These are phyloP conservation scores for Globisporangium cystogenes DNA, from an alignment of 352 stramenopile species.

Conservation along the genomic window DNA sequence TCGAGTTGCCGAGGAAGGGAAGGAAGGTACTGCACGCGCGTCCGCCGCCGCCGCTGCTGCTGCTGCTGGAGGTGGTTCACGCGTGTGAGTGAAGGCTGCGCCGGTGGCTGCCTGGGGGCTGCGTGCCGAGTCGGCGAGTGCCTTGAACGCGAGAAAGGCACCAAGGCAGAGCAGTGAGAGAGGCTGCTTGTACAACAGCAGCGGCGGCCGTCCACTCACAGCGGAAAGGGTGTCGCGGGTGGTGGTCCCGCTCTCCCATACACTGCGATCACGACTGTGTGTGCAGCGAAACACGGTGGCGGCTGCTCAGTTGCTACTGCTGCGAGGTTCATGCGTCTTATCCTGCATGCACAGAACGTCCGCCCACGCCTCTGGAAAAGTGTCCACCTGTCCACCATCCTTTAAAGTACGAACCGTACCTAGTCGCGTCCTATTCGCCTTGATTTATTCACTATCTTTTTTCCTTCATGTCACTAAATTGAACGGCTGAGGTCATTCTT, in stretches of 20 bases:
- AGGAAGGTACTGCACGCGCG: not conserved
- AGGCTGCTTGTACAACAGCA: too few species aligned
- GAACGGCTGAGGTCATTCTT: not conserved
- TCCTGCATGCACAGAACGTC: too few species aligned
- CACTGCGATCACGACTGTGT: too few species aligned
- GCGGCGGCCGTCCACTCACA: too few species aligned
- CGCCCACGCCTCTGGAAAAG: not conserved
- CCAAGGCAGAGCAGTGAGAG: conserved; percentile 18
- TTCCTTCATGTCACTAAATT: not conserved
- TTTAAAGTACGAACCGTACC: not conserved
- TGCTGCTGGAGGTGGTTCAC: not conserved
- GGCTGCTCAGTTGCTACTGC: too few species aligned
- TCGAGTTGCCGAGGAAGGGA: too few species aligned
- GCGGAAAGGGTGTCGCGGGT: too few species aligned
- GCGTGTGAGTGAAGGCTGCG: not conserved
- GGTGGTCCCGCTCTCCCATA: too few species aligned
- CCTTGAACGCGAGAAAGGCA: conserved; percentile 8
- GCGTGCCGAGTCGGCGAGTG: not conserved
- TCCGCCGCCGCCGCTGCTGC: not conserved
- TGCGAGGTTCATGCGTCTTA: too few species aligned
- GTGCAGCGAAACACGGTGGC: too few species aligned
- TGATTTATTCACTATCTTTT: too few species aligned
- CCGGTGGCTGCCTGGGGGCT: not conserved
- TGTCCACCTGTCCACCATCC: not conserved
- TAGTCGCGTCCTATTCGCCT: not conserved